phyloP scores from a whole-genome alignment of 2,329 filamentous ascomycete genomes.

The Penicillium paneum region DNA sequence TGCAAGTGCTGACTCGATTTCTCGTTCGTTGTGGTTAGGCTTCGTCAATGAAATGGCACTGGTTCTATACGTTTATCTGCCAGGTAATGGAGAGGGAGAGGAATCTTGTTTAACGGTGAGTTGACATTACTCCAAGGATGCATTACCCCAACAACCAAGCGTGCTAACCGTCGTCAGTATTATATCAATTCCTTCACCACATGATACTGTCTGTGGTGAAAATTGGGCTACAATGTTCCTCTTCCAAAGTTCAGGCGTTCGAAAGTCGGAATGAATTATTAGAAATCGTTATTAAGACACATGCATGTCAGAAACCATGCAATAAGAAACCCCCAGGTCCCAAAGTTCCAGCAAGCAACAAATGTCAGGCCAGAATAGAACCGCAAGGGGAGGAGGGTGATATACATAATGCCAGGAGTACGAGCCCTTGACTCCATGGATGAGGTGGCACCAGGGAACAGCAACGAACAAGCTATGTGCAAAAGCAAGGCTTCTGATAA shows the following conservation, averaged over 20 bases:
- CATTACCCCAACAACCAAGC: background rate
- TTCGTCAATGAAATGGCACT: slow-evolving; percentile 47
- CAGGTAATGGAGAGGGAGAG: slow-evolving; percentile 40
- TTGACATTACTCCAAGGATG: background rate
- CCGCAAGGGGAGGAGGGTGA: slow-evolving; percentile 6
- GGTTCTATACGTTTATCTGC: slow-evolving; percentile 47
- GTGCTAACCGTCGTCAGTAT: slow-evolving; percentile 31
- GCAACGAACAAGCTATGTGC: slow-evolving; percentile 25
- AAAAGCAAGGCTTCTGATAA: slow-evolving; percentile 13
- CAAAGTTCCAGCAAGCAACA: background rate
- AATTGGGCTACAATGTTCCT: background rate
- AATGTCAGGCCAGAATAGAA: background rate
- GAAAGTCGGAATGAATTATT: slow-evolving; percentile 10
- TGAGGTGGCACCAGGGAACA: slow-evolving; percentile 17
- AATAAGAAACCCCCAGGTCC: slow-evolving; percentile 8
- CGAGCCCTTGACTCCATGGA: slow-evolving; percentile 17
- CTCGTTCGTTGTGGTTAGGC: slow-evolving; percentile 22
- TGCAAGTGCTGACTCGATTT: background rate
- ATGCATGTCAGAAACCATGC: slow-evolving; percentile 9
- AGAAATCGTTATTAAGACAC: slow-evolving; percentile 24
- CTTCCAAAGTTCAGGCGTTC: background rate
- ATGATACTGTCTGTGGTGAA: slow-evolving; percentile 13
- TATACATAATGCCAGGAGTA: slow-evolving; percentile 26
- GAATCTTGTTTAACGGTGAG: slow-evolving; percentile 48
- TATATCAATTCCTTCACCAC: slow-evolving; percentile 46